Conservation (phyloP, 257 asterid species). For the Gardenia jasminoides region DNA sequence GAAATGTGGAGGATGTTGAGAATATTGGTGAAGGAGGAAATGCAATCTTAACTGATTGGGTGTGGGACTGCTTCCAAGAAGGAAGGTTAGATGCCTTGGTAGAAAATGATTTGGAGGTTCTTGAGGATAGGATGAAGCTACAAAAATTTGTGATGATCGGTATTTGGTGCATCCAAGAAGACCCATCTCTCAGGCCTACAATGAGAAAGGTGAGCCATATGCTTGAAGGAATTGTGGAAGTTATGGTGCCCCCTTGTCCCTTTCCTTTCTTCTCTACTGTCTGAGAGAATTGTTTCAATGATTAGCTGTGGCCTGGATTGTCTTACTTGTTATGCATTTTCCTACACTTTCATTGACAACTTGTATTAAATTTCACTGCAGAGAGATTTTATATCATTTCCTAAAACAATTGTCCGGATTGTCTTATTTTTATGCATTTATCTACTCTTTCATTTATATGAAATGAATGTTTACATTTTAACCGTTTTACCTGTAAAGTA, state of each 20-base stretch:
- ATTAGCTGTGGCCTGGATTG: too few species aligned
- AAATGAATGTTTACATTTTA: too few species aligned
- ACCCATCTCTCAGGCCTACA: conserved; percentile 51
- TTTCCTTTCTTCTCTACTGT: not conserved
- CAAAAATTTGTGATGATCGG: conserved; percentile 54
- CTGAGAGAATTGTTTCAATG: not conserved
- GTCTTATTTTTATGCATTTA: too few species aligned
- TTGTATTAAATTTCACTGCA: too few species aligned
- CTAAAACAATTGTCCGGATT: too few species aligned
- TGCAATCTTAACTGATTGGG: conserved; percentile 28
- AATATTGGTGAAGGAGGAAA: not conserved
- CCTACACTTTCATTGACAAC: too few species aligned
- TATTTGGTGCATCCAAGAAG: conserved; percentile 72
- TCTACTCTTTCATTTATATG: too few species aligned
- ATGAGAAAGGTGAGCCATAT: conserved; percentile 48
- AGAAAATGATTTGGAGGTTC: conserved; percentile 22
- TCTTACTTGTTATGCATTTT: too few species aligned
- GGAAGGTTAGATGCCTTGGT: conserved; percentile 23
- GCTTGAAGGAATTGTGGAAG: conserved; percentile 63
- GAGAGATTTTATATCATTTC: too few species aligned
- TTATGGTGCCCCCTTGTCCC: conserved; percentile 32
- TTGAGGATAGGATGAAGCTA: conserved; percentile 21
- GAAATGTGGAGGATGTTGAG: conserved; percentile 8
- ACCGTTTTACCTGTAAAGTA: too few species aligned
- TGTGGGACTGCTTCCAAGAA: conserved; percentile 33